phyloP scores from a whole-genome alignment of 371 early-diverging fungal genomes.

The Mucor saturninus region DNA sequence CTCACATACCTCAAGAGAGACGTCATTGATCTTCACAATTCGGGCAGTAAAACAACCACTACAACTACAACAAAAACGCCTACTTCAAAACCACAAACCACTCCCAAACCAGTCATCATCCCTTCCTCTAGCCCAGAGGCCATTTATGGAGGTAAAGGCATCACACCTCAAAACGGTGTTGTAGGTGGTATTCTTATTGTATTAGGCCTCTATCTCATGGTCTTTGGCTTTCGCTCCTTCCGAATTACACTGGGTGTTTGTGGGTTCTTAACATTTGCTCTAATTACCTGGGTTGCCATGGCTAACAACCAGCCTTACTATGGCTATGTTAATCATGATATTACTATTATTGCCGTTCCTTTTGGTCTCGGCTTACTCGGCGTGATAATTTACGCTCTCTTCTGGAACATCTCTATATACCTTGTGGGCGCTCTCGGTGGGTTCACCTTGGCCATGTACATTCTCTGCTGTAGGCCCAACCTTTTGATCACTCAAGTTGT shows the following conservation, averaged over 20 bases:
- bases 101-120: slow-evolving; percentile 5
- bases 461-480: slow-evolving; percentile 21
- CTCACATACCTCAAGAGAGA: slow-evolving; percentile 11
- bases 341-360: slow-evolving; percentile 32
- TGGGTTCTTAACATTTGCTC: slow-evolving; percentile 42
- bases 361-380: slow-evolving; percentile 29
- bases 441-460: slow-evolving; percentile 26
- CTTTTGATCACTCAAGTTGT: slow-evolving; percentile 22
- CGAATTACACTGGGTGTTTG: slow-evolving; percentile 34
- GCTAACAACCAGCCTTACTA: slow-evolving; percentile 31
- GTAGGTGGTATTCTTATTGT: slow-evolving; percentile 38
- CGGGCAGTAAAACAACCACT: slow-evolving; percentile 12
- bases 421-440: slow-evolving; percentile 27
- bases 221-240: slow-evolving; percentile 38
- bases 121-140: slow-evolving; percentile 20
- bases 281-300: slow-evolving; percentile 35
- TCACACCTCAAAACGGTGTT: slow-evolving; percentile 41
- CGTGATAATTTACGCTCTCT: slow-evolving; percentile 31
- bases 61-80: slow-evolving; percentile 10
- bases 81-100: slow-evolving; percentile 1
- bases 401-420: slow-evolving; percentile 29
- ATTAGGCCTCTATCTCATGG: slow-evolving; percentile 35
- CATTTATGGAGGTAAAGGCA: slow-evolving; percentile 24
- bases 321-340: slow-evolving; percentile 30
- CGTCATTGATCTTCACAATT: slow-evolving; percentile 19